A percentile compares a stretch with the other conserved stretches of the same genome.
phyloP scores from a whole-genome alignment of 2,329 filamentous ascomycete species.

The Xylaria digitata region DNA sequence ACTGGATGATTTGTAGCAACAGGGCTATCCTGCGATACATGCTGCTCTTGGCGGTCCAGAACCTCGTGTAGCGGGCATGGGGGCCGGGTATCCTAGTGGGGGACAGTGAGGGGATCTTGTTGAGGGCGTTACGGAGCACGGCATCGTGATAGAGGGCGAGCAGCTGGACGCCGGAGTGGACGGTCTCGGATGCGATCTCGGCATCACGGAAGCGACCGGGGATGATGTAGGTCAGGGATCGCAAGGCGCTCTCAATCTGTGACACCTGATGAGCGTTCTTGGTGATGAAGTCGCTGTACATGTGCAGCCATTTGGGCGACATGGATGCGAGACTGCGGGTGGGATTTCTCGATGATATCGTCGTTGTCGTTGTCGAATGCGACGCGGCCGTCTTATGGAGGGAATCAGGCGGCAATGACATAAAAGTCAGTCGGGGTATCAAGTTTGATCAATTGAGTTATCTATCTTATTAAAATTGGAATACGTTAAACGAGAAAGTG shows the following conservation, averaged over 20 bases:
- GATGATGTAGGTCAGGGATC: constrained; percentile 95
- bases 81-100: constrained; percentile 65
- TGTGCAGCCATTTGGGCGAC: constrained; percentile 73
- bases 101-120: constrained; percentile 69
- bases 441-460: background rate
- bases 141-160: constrained; percentile 94
- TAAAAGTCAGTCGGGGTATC: constrained; percentile 24
- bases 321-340: constrained; percentile 63
- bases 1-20: constrained; percentile 88
- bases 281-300: constrained; percentile 91
- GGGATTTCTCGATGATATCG: constrained; percentile 41
- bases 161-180: constrained; percentile 89
- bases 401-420: constrained; percentile 42
- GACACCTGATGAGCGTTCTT: constrained; percentile 94
- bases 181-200: constrained; percentile 92
- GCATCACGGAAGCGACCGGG: constrained; percentile 91
- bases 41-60: constrained; percentile 71
- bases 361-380: constrained; percentile 30
- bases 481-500: background rate
- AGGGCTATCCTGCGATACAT: constrained; percentile 86
- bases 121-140: constrained; percentile 75
- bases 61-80: constrained; percentile 74
- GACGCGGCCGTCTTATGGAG: constrained; percentile 39
- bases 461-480: background rate
- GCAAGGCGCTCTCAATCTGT: constrained; percentile 92